A percentile compares a stretch with the other conserved stretches of the same genome.
phyloP scores from a whole-genome alignment of 441 rosid species.

The Jatropha multifida region DNA sequence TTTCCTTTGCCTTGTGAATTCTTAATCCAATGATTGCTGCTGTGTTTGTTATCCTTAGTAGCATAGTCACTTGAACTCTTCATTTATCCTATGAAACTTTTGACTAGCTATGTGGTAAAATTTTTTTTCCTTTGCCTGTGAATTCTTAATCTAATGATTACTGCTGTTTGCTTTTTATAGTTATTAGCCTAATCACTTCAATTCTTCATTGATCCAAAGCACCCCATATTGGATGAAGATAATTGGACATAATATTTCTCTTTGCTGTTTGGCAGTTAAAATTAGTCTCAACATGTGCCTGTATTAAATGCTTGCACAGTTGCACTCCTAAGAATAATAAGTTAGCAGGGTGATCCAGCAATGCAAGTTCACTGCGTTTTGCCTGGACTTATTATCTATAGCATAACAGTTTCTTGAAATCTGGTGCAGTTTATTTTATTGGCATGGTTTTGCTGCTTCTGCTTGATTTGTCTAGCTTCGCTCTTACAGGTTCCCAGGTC shows the following conservation, averaged over 20 bases:
- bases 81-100: neutral
- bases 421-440: constrained; percentile 2
- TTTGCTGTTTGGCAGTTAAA: neutral
- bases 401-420: constrained; percentile 11
- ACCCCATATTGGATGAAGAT: neutral
- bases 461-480: constrained; percentile 22
- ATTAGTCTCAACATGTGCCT: neutral
- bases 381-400: constrained; percentile 1
- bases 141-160: too few relatives aligned
- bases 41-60: neutral
- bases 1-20: neutral
- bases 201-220: neutral
- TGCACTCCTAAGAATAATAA: neutral
- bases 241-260: neutral
- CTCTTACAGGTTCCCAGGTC: constrained; percentile 88
- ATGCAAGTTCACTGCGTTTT: constrained; percentile 12
- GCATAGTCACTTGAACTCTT: neutral
- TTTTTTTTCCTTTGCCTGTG: too few relatives aligned
- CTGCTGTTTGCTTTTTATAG: too few relatives aligned
- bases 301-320: neutral
- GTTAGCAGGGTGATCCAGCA: neutral
- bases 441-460: neutral
- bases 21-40: neutral
- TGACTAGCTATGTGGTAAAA: too few relatives aligned
- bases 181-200: too few relatives aligned